Percentiles rank a stretch among this genome's conserved stretches.
Conservation (phyloP, 1,284 basidiomycete genomes). For the Mycena sp. region DNA sequence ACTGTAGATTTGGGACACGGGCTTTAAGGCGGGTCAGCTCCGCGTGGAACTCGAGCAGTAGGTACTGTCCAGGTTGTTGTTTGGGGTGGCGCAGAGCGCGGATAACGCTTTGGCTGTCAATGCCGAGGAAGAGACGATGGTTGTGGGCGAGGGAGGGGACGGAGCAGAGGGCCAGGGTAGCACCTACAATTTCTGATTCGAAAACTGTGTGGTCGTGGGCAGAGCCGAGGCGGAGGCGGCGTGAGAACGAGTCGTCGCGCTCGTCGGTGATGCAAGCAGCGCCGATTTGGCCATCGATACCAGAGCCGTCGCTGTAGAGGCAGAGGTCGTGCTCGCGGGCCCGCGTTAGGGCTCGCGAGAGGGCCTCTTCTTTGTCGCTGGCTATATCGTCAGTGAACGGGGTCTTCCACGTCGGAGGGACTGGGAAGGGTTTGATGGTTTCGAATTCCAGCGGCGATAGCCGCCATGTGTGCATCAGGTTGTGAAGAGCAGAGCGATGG, state of each 20-base stretch:
- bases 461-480: slow-evolving; percentile 14
- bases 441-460: slow-evolving; percentile 23
- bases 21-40: background rate
- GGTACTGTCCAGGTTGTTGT: too few relatives aligned
- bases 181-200: too few relatives aligned
- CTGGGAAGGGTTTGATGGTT: slow-evolving; percentile 26
- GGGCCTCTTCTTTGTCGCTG: background rate
- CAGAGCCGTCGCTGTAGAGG: slow-evolving; percentile 3
- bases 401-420: background rate
- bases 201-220: too few relatives aligned
- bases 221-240: too few relatives aligned
- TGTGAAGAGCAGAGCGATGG: slow-evolving; percentile 23
- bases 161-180: too few relatives aligned
- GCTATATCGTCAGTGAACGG: background rate
- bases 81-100: background rate
- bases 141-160: background rate
- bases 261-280: background rate
- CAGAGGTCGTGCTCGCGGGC: background rate
- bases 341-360: background rate
- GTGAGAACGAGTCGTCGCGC: too few relatives aligned
- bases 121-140: background rate
- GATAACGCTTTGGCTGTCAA: background rate
- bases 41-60: background rate
- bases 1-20: background rate
- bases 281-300: background rate